phyloP scores from a whole-genome alignment of 352 stramenopile species.

The Phytophthora palmivora region DNA sequence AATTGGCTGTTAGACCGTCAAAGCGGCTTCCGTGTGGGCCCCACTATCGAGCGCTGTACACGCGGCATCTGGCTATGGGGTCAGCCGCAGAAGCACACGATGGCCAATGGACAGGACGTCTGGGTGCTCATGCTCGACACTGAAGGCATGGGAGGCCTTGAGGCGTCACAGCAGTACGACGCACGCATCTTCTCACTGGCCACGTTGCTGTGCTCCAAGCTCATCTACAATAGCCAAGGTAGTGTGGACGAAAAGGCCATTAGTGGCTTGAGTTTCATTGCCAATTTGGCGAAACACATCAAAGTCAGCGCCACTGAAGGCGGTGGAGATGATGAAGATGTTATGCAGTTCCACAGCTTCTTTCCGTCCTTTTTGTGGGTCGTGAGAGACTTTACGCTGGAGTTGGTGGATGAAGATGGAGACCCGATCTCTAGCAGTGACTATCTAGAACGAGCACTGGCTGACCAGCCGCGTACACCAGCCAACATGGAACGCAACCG shows the following conservation, averaged over 20 bases:
- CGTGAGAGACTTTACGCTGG: slow-evolving; percentile 88
- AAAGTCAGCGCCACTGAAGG: slow-evolving; percentile 63
- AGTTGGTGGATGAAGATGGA: slow-evolving; percentile 87
- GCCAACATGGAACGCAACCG: slow-evolving; percentile 81
- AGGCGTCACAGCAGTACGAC: slow-evolving; percentile 88
- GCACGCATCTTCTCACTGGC: slow-evolving; percentile 89
- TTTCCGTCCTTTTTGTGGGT: slow-evolving; percentile 92
- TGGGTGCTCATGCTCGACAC: slow-evolving; percentile 90
- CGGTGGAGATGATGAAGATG: slow-evolving; percentile 53
- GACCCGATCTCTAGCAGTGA: slow-evolving; percentile 78
- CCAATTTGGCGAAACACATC: slow-evolving; percentile 89
- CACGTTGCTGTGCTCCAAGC: slow-evolving; percentile 84
- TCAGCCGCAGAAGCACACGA: slow-evolving; percentile 61
- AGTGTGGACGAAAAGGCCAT: slow-evolving; percentile 90
- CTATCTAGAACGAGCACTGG: slow-evolving; percentile 84
- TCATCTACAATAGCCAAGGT: slow-evolving; percentile 91
- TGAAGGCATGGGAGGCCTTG: slow-evolving; percentile 86
- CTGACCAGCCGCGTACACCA: slow-evolving; percentile 71
- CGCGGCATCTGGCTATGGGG: slow-evolving; percentile 90
- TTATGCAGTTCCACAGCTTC: slow-evolving; percentile 83
- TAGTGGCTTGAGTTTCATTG: slow-evolving; percentile 85
- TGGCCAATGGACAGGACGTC: slow-evolving; percentile 71
- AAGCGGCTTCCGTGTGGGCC: slow-evolving; percentile 81
- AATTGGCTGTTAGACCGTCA: slow-evolving; percentile 84
- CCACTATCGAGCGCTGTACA: slow-evolving; percentile 86